Conservation (phyloP, 805 yeast genomes). For the Metschnikowia drakensbergensis region DNA sequence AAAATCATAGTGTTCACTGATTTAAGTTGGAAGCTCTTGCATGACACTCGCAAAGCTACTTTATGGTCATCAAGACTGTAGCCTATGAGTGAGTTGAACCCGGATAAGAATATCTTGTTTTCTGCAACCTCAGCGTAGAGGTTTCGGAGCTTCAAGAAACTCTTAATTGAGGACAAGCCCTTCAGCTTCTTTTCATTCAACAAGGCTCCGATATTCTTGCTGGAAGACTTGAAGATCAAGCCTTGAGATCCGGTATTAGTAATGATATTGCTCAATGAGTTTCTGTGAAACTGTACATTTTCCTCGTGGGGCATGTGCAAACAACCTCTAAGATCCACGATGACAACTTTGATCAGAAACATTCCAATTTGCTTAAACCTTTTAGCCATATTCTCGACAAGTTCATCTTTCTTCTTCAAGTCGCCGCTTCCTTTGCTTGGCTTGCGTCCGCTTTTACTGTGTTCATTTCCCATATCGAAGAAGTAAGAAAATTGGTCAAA, state of each 20-base stretch:
- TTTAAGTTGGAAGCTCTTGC: constrained; percentile 26
- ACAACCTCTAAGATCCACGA: constrained; percentile 29
- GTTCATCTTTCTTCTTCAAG: not conserved
- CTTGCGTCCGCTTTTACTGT: not conserved
- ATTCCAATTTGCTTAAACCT: not conserved
- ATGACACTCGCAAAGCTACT: constrained; percentile 22
- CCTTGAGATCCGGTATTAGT: constrained; percentile 22
- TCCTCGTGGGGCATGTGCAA: constrained; percentile 29
- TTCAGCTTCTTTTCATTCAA: constrained; percentile 3
- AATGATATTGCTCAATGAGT: constrained; percentile 26
- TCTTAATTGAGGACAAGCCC: constrained; percentile 16
- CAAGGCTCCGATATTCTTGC: constrained; percentile 20
- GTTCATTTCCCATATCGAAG: constrained; percentile 5
- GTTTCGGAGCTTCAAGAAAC: constrained; percentile 30
- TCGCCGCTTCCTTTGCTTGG: not conserved
- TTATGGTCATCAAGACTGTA: constrained; percentile 24
- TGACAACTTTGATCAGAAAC: constrained; percentile 21
- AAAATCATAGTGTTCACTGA: constrained; percentile 39
- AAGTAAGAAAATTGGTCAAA: constrained; percentile 34
- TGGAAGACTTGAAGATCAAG: constrained; percentile 26
- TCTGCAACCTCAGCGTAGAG: constrained; percentile 30
- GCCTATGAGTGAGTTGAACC: constrained; percentile 23
- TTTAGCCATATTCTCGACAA: constrained; percentile 1
- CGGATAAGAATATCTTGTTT: constrained; percentile 26
- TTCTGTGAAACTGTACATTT: constrained; percentile 16